A percentile compares a stretch with the other conserved stretches of the same genome.
phyloP scores from a whole-genome alignment of 2,329 filamentous ascomycete species.

The Verticillium tricorpus region DNA sequence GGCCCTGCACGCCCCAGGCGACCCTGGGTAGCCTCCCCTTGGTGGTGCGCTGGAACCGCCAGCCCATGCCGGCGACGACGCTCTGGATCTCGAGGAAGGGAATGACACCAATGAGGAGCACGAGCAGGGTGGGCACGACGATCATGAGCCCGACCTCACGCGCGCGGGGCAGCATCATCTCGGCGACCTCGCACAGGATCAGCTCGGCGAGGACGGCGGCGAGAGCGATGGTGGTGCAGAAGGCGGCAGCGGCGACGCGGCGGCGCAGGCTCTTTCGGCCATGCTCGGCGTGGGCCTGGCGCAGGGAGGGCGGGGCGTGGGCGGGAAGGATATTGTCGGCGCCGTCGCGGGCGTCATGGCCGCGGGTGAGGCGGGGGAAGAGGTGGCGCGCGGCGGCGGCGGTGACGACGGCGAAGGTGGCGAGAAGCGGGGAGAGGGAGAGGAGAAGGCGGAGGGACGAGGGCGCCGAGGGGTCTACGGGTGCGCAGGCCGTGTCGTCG shows the following conservation, averaged over 20 bases:
- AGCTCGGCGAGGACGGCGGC: constrained; percentile 74
- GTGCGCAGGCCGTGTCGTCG: constrained; percentile 53
- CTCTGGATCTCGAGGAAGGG: constrained; percentile 76
- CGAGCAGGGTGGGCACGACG: constrained; percentile 66
- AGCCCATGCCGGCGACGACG: constrained; percentile 52
- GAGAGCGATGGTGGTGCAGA: constrained; percentile 72
- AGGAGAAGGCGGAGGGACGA: constrained; percentile 41
- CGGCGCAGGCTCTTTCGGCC: constrained; percentile 46
- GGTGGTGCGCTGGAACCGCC: constrained; percentile 55
- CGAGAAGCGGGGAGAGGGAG: constrained; percentile 65
- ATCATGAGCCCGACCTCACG: constrained; percentile 63
- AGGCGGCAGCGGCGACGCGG: constrained; percentile 57
- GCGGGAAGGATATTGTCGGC: constrained; percentile 59
- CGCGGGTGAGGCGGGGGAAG: constrained; percentile 65
- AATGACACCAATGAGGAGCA: constrained; percentile 69
- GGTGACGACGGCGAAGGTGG: constrained; percentile 63
- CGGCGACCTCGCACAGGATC: constrained; percentile 79
- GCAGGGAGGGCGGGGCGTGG: constrained; percentile 55
- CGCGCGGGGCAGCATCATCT: constrained; percentile 64
- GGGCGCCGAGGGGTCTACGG: constrained; percentile 34
- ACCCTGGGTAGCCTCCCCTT: constrained; percentile 53
- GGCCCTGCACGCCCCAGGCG: constrained; percentile 60
- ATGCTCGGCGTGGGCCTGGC: constrained; percentile 56
- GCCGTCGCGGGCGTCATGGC: constrained; percentile 46
- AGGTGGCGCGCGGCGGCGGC: constrained; percentile 61